Evolutionary conservation across 2,329 filamentous ascomycete species (phyloP).

Genomic region (Ceratocystis ficicola): DNA sequence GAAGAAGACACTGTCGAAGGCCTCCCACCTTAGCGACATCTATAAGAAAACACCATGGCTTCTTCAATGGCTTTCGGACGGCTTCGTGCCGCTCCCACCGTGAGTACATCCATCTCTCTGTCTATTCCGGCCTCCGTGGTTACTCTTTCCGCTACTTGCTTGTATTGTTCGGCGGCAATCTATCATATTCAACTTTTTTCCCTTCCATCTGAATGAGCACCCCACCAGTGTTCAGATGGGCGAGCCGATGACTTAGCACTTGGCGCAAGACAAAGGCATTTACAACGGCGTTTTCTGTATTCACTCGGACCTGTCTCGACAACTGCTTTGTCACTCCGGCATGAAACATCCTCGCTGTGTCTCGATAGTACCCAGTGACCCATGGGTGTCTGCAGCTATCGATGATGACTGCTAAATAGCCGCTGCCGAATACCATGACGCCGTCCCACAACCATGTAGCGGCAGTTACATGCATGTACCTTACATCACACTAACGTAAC

Average conservation of each 20-base stretch:
- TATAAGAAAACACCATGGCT: slow-evolving; percentile 35
- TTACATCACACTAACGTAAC: slow-evolving; percentile 9
- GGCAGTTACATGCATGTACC: slow-evolving; percentile 18
- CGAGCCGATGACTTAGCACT: background rate
- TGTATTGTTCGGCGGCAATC: background rate
- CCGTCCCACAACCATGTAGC: background rate
- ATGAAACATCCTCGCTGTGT: background rate
- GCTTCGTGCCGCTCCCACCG: slow-evolving; percentile 44
- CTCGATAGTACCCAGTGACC: background rate
- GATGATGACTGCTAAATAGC: background rate
- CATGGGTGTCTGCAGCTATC: background rate
- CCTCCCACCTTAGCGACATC: slow-evolving; percentile 6
- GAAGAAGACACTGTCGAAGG: slow-evolving; percentile 5
- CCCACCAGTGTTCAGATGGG: background rate
- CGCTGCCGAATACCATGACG: background rate
- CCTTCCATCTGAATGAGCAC: background rate
- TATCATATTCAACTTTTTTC: background rate
- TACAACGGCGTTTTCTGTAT: background rate
- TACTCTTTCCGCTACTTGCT: slow-evolving; percentile 12
- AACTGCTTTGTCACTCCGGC: background rate
- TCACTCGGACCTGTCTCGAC: background rate
- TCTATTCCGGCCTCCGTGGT: slow-evolving; percentile 23
- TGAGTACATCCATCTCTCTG: slow-evolving; percentile 29
- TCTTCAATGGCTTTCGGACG: slow-evolving; percentile 54
- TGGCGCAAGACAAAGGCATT: background rate